Evolutionary conservation across 2,329 filamentous ascomycete species (phyloP).

Genomic region (Penicillium sp.): DNA sequence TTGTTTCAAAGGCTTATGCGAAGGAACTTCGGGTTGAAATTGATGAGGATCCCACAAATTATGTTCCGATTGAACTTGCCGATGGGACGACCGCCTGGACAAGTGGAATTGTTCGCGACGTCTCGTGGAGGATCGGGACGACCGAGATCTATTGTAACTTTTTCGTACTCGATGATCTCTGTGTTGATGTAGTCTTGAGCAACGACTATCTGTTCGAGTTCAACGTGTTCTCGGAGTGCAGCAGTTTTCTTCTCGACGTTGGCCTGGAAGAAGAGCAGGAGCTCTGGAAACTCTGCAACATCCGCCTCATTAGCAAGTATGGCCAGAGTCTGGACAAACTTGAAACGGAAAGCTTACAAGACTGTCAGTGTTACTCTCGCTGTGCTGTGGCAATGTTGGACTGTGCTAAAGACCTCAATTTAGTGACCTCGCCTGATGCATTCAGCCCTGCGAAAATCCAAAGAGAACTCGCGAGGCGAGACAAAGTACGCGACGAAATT

Average conservation of each 20-base stretch:
- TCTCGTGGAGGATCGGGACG: neutral
- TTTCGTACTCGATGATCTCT: neutral
- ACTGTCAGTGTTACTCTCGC: neutral
- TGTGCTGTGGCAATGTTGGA: neutral
- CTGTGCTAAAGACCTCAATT: neutral
- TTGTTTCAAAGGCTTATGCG: neutral
- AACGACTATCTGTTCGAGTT: neutral
- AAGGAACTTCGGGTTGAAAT: neutral
- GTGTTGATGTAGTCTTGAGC: neutral
- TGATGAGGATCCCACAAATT: neutral
- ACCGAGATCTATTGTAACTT: neutral
- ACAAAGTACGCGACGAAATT: slow-evolving; percentile 2
- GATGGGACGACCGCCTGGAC: slow-evolving; percentile 1
- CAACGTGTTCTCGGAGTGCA: neutral
- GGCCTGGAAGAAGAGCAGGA: neutral
- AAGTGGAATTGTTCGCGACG: neutral
- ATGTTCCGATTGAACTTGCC: neutral
- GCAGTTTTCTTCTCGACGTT: neutral
- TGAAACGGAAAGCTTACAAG: neutral
- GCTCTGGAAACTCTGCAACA: neutral
- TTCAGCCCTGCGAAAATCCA: neutral
- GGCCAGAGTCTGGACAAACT: neutral
- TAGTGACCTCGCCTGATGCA: neutral
- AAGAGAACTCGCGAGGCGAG: slow-evolving; percentile 1
- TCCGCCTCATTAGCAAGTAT: neutral